Percentiles rank a stretch among this genome's conserved stretches.
These are phyloP conservation scores for Verticillium nubilum DNA, from an alignment of 2,329 filamentous ascomycete species.

Conservation along the genomic window DNA sequence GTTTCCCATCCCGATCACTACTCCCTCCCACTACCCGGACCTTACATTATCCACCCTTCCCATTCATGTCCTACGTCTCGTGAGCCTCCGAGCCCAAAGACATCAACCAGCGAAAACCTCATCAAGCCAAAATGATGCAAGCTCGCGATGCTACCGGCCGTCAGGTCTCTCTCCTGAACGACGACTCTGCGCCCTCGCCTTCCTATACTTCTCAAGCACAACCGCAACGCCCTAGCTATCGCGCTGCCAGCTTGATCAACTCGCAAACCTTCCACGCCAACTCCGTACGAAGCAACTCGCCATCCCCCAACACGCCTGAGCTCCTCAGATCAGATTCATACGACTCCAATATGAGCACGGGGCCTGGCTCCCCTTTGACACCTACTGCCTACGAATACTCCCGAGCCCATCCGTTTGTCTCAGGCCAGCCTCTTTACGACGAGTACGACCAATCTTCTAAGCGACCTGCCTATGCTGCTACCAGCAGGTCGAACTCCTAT, in stretches of 20 bases:
- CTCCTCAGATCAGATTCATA: slow-evolving; percentile 57
- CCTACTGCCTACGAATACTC: slow-evolving; percentile 39
- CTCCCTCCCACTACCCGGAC: not conserved
- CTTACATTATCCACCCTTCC: not conserved
- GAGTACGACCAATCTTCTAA: slow-evolving; percentile 25
- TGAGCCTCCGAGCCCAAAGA: not conserved
- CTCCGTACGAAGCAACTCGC: slow-evolving; percentile 33
- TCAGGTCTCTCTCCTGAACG: slow-evolving; percentile 55
- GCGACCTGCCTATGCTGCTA: slow-evolving; percentile 34
- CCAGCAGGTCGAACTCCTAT: slow-evolving; percentile 43
- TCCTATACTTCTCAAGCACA: slow-evolving; percentile 10
- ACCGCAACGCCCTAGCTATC: slow-evolving; percentile 22
- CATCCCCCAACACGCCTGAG: slow-evolving; percentile 48
- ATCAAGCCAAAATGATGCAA: slow-evolving; percentile 37
- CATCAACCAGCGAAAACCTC: not conserved
- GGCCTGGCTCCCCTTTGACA: slow-evolving; percentile 50
- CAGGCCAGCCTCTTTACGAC: slow-evolving; percentile 10
- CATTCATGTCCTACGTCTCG: not conserved
- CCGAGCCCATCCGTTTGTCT: slow-evolving; percentile 10
- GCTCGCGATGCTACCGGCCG: slow-evolving; percentile 51
- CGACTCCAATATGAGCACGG: slow-evolving; percentile 51
- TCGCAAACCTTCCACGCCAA: slow-evolving; percentile 24
- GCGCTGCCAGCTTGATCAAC: slow-evolving; percentile 25
- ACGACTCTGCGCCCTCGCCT: slow-evolving; percentile 30
- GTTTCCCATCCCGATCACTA: not conserved